Evolutionary conservation across 192 early-diverging fungal genomes (phyloP).

Genomic region (Pilaira anomala): DNA sequence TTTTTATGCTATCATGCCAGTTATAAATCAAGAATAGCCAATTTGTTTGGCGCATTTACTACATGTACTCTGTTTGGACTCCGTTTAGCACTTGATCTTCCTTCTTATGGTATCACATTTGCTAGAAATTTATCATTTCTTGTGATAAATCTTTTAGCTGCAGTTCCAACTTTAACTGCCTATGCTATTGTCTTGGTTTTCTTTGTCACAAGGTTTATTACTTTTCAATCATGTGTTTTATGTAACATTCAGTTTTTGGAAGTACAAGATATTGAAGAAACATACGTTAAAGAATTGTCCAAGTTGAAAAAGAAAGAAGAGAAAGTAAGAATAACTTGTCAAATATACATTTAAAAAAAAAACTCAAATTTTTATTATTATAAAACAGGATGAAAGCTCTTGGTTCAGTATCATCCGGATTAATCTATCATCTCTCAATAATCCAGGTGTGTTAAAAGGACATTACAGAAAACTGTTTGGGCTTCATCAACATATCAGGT

Average conservation of each 20-base stretch:
- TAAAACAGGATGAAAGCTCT: not conserved
- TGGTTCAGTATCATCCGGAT: no score
- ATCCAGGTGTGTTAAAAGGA: no score
- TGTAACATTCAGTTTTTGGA: constrained; percentile 26
- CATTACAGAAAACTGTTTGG: constrained; percentile 15
- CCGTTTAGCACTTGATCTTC: constrained; percentile 22
- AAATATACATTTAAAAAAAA: not conserved
- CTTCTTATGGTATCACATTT: constrained; percentile 26
- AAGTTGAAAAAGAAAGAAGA: not conserved
- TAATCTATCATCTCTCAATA: no score
- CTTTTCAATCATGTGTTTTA: constrained; percentile 16
- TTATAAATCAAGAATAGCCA: constrained; percentile 26
- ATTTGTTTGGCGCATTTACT: constrained; percentile 24
- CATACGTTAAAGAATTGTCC: constrained; percentile 25
- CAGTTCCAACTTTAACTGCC: constrained; percentile 22
- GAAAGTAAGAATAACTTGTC: not conserved
- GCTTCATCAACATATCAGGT: constrained; percentile 25
- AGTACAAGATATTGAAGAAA: constrained; percentile 31
- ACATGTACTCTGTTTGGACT: constrained; percentile 23
- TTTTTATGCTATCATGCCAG: constrained; percentile 42
- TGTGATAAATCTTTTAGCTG: constrained; percentile 18
- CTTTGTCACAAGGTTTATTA: constrained; percentile 19
- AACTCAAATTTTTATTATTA: not conserved
- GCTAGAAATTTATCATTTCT: constrained; percentile 26
- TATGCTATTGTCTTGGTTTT: constrained; percentile 20